A percentile compares a stretch with the other conserved stretches of the same genome.
phyloP scores from a whole-genome alignment of 306 rosid genomes.

The Quillaja saponaria region DNA sequence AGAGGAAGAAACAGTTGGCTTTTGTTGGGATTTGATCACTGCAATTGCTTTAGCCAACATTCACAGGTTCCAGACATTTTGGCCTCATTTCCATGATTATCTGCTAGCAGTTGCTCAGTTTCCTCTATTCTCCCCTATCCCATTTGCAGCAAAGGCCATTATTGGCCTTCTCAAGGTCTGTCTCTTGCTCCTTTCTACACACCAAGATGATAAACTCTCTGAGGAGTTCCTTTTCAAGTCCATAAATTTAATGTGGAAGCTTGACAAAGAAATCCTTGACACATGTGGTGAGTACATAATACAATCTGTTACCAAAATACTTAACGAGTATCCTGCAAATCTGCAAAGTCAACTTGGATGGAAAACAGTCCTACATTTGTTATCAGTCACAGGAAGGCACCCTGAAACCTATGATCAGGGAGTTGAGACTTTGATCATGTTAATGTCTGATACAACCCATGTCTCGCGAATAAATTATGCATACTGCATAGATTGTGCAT shows the following conservation, averaged over 20 bases:
- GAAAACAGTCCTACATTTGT: slow-evolving; percentile 74
- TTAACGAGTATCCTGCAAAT: slow-evolving; percentile 66
- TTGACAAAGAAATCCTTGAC: slow-evolving; percentile 80
- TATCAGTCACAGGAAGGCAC: slow-evolving; percentile 67
- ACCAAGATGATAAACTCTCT: slow-evolving; percentile 49
- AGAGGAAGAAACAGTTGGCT: slow-evolving; percentile 88
- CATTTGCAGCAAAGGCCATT: slow-evolving; percentile 77
- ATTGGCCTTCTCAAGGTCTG: slow-evolving; percentile 63
- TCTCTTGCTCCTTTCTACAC: slow-evolving; percentile 54
- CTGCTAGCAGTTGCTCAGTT: slow-evolving; percentile 74
- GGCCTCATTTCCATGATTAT: slow-evolving; percentile 75
- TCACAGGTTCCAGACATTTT: slow-evolving; percentile 61
- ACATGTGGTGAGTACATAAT: slow-evolving; percentile 61
- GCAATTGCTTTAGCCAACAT: slow-evolving; percentile 55
- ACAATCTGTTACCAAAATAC: slow-evolving; percentile 52
- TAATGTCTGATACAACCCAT: slow-evolving; percentile 57
- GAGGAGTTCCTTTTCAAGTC: slow-evolving; percentile 91
- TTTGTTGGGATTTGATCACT: slow-evolving; percentile 87
- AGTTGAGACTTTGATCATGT: slow-evolving; percentile 60
- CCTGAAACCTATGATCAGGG: slow-evolving; percentile 71
- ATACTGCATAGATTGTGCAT: slow-evolving; percentile 71
- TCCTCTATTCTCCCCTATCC: slow-evolving; percentile 83
- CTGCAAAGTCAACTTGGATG: slow-evolving; percentile 73
- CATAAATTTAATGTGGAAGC: slow-evolving; percentile 86
- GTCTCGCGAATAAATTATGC: slow-evolving; percentile 58